These are phyloP conservation scores for Diaporthe sp. DNA, from an alignment of 2,329 filamentous ascomycete species.

Conservation along the genomic window DNA sequence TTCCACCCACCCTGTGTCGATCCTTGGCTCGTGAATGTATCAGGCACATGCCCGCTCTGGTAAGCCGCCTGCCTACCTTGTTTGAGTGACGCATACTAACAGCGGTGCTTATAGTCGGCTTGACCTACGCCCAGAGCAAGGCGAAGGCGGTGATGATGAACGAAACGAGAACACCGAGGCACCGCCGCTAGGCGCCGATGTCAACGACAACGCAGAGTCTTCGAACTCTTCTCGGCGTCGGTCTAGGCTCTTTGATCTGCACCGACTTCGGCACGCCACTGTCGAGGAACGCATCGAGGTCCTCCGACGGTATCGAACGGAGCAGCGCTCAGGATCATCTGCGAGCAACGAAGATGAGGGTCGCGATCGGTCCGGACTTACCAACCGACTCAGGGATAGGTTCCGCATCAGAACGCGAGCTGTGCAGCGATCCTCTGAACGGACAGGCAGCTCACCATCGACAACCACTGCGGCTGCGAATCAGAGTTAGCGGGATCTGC, in stretches of 20 bases:
- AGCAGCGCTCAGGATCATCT: constrained; percentile 50
- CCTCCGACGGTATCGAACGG: constrained; percentile 64
- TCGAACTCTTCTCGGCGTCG: constrained; percentile 57
- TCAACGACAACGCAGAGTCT: constrained; percentile 51
- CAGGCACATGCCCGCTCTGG: constrained; percentile 79
- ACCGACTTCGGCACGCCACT: constrained; percentile 70
- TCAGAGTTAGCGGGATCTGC: neutral
- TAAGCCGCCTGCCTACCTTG: constrained; percentile 57
- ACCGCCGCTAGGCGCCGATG: constrained; percentile 59
- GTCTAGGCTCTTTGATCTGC: constrained; percentile 69
- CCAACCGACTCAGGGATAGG: constrained; percentile 65
- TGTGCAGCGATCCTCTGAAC: constrained; percentile 35
- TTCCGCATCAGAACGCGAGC: constrained; percentile 67
- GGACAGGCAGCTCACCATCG: constrained; percentile 27
- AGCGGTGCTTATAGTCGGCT: constrained; percentile 60
- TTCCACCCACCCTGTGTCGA: constrained; percentile 79
- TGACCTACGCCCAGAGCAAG: constrained; percentile 63
- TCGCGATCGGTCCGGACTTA: constrained; percentile 59
- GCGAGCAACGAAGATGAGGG: constrained; percentile 48
- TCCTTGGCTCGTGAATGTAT: constrained; percentile 79
- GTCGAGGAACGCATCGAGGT: constrained; percentile 74
- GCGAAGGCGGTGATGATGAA: constrained; percentile 39
- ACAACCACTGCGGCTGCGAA: constrained; percentile 27
- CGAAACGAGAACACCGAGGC: constrained; percentile 48
- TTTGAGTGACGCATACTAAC: constrained; percentile 35